A percentile compares a stretch with the other conserved stretches of the same genome.
These are phyloP conservation scores for Trichophyton simii DNA, from an alignment of 2,329 filamentous ascomycete genomes.

Conservation along the genomic window DNA sequence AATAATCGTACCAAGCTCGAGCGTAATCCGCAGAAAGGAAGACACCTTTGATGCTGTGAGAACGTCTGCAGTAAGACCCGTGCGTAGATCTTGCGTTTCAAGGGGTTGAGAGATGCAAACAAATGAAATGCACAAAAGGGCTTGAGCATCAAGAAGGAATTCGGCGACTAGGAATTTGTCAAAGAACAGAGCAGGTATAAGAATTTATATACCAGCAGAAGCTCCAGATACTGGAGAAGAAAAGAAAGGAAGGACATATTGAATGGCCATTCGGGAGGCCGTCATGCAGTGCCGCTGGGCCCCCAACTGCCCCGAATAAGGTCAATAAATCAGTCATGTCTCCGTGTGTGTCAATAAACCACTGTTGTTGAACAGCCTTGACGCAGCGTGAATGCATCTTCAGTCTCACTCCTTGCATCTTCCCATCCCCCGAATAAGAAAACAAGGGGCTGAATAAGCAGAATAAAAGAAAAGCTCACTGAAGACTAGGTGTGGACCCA, in stretches of 20 bases:
- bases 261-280: not conserved
- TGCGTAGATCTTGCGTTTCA: not conserved
- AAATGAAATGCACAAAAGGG: not conserved
- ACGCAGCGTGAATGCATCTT: slow-evolving; percentile 9
- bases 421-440: slow-evolving; percentile 7
- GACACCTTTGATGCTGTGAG: not conserved
- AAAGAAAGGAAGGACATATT: not conserved
- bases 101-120: not conserved
- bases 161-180: not conserved
- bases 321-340: not conserved
- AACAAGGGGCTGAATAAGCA: slow-evolving; percentile 3
- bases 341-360: not conserved
- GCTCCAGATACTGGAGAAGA: not conserved
- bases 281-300: not conserved
- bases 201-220: not conserved
- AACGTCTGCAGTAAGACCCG: not conserved
- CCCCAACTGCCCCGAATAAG: not conserved
- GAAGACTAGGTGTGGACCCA: not conserved
- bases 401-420: slow-evolving; percentile 3
- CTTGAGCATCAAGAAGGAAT: not conserved
- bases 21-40: not conserved
- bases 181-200: not conserved
- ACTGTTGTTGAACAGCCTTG: not conserved
- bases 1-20: not conserved
- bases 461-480: not conserved